Conservation (phyloP, 768 basidiomycete genomes). For the Auricularia auricula-judae region DNA sequence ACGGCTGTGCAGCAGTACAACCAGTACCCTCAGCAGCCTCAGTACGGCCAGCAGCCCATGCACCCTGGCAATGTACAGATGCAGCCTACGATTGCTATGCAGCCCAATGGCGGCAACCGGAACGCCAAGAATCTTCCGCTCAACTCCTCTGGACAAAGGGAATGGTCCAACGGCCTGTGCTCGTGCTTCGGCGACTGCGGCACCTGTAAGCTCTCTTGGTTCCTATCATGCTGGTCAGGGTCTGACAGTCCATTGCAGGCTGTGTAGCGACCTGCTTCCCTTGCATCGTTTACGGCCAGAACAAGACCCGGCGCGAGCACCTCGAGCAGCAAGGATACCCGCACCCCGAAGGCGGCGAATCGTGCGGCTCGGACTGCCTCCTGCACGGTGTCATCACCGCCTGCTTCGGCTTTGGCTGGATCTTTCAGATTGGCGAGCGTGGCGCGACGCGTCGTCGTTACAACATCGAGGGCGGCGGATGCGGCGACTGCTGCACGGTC, state of each 20-base stretch:
- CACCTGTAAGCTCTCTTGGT: conserved; percentile 14
- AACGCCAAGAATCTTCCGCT: conserved; percentile 18
- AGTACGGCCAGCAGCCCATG: background rate
- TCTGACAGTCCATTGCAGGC: conserved; percentile 15
- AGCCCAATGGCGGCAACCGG: conserved; percentile 12
- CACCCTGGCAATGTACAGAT: background rate
- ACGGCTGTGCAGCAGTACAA: background rate
- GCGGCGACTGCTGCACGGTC: conserved; percentile 29
- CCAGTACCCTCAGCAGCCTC: background rate
- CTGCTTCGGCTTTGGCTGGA: conserved; percentile 20
- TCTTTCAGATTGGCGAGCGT: conserved; percentile 31
- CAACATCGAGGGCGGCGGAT: conserved; percentile 32
- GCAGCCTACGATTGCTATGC: background rate
- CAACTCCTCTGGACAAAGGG: conserved; percentile 20
- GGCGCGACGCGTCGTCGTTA: conserved; percentile 31
- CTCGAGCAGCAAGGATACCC: conserved; percentile 25
- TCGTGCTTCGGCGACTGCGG: conserved; percentile 14
- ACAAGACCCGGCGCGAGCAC: conserved; percentile 31
- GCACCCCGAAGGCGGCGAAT: conserved; percentile 26
- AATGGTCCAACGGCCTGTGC: conserved; percentile 19
- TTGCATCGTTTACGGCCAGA: conserved; percentile 29
- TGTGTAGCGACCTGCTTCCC: conserved; percentile 29
- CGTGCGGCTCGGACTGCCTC: conserved; percentile 26
- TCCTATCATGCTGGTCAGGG: background rate
- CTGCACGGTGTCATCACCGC: conserved; percentile 22